Base-by-base conservation (phyloP, 495 filamentous ascomycete species). In the Lepidopterella palustris region DNA sequence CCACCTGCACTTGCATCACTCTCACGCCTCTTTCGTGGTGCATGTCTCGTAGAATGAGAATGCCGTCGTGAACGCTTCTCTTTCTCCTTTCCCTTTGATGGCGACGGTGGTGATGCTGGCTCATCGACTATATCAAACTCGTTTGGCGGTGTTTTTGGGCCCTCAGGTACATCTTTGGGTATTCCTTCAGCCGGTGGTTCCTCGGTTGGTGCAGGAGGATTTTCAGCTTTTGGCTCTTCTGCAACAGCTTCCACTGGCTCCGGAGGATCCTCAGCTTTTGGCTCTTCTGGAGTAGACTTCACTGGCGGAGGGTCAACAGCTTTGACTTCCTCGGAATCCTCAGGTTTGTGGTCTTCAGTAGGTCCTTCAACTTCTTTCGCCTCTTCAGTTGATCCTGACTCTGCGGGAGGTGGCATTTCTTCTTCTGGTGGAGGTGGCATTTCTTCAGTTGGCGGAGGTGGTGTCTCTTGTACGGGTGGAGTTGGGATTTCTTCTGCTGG, bases 1-100 rank as follows among this genome's bases (percentile, higher is more conserved):
- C 27, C 55, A 18, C 45, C 47, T 65, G 58, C 58, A 32, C 55
- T 62, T 3, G 55, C 27, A 52, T 66, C 61, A 40, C 63, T 66
- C 24, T 66, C 59, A 6, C 63, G 63, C 42, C 63, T 35, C 26
- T 27, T 50, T 50, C 45, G 25, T 39, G 57, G 59, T 28, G 61
- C 56, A 10, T 27, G 55, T 25, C 42, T 35, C 20, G 51, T 59
- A 3, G 53, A 58, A 15, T 65, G 24, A 4, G 62, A 65, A 25
- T 58, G 39, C 0, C 63, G 54, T 20, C 63, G 18, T 27, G 59
- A 28, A n/a, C 52, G 59, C 45, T 63, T 66, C 29, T 59, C 59
- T 50, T 28, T 55, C n/a, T n/a, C n/a, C n/a, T n/a, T n/a, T n/a
- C n/a, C n/a, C n/a, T n/a, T n/a, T n/a, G 51, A 2, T 42, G 35